Conservation (phyloP, 2,329 filamentous ascomycete genomes). For the Tolypocladium inflatum region DNA sequence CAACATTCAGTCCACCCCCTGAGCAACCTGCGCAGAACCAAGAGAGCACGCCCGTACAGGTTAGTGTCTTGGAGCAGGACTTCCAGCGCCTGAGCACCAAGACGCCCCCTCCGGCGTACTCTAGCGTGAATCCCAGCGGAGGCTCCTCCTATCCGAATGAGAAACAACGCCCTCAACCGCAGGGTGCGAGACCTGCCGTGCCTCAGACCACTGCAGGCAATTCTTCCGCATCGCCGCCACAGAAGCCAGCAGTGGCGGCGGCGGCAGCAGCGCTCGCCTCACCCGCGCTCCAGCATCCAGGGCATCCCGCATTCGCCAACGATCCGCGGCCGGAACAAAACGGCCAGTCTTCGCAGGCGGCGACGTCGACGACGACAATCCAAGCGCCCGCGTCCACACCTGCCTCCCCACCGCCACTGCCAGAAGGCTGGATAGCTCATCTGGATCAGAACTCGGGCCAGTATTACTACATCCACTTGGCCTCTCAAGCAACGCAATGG, state of each 20-base stretch:
- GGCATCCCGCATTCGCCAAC: slow-evolving; percentile 87
- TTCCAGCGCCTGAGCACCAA: slow-evolving; percentile 74
- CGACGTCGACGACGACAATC: slow-evolving; percentile 28
- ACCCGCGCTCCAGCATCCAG: slow-evolving; percentile 46
- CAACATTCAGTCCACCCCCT: slow-evolving; percentile 31
- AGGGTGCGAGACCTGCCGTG: slow-evolving; percentile 5
- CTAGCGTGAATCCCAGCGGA: slow-evolving; percentile 53
- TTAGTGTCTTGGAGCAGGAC: slow-evolving; percentile 74
- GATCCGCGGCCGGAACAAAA: slow-evolving; percentile 52
- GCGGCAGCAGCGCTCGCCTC: slow-evolving; percentile 27
- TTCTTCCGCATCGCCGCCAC: slow-evolving; percentile 17
- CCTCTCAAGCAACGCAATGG: slow-evolving; percentile 95
- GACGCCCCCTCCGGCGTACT: slow-evolving; percentile 92
- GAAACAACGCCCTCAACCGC: slow-evolving; percentile 50
- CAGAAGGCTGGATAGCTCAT: slow-evolving; percentile 97
- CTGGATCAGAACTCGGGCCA: slow-evolving; percentile 92
- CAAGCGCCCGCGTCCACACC: slow-evolving; percentile 55
- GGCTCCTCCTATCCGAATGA: slow-evolving; percentile 65
- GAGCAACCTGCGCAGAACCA: slow-evolving; percentile 24
- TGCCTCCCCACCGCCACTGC: slow-evolving; percentile 81
- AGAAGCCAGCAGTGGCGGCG: slow-evolving; percentile 14
- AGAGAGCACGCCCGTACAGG: slow-evolving; percentile 34
- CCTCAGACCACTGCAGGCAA: slow-evolving; percentile 15
- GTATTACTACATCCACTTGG: slow-evolving; percentile 97
- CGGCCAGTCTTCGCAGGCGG: slow-evolving; percentile 36